Base-by-base conservation (phyloP, 192 early-diverging fungal species). In the Backusella morwellensis region DNA sequence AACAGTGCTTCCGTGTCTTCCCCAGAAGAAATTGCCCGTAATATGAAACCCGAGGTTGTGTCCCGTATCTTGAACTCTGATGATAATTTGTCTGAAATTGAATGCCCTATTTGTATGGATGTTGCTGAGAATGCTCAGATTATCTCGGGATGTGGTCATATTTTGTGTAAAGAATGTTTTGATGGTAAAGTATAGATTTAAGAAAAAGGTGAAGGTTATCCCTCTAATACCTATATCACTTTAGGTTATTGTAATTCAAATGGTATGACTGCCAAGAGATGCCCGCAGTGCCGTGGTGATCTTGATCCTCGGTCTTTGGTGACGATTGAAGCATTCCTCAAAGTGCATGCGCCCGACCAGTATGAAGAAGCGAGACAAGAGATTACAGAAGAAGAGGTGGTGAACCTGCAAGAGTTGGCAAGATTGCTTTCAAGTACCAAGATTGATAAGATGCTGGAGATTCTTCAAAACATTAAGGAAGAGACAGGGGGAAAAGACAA, bases 81-180 rank as follows among this genome's bases (percentile, higher is more conserved):
- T 14, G n/a, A 34, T 15, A 70, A 6, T 3, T 54, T 77, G 14
- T 38, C 34, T 4, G 52, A 77, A 14, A 44, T 77, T 32, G 44
- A 83, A 80, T 85, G 84, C 40, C 82, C 80, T 26, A 78, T 80
- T 47, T 85, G 84, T 68, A 78, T 81, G 75, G 84, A 85, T 76
- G 50, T 78, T 6, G 68, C 76, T 8, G 54, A 72, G 4, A 21
- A 78, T 15, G 50, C 84, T 8, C 77, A 70, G 2, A 75, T 85
- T 1, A 80, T 83, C 12, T 36, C 77, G 0, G 41, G 35, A 0
- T 87, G 86, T 38, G 86, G 86, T 3, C 85, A 87, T 71, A 80
- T 83, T 2, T 75, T 84, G 26, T 87, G 86, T 41, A 59, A 74
- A 54, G 86, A 87, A 74, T 87, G 86, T 59, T 68, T 87, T 36